These are phyloP conservation scores for Anthostomella pinea DNA, from an alignment of 2,329 filamentous ascomycete species.

Conservation along the genomic window DNA sequence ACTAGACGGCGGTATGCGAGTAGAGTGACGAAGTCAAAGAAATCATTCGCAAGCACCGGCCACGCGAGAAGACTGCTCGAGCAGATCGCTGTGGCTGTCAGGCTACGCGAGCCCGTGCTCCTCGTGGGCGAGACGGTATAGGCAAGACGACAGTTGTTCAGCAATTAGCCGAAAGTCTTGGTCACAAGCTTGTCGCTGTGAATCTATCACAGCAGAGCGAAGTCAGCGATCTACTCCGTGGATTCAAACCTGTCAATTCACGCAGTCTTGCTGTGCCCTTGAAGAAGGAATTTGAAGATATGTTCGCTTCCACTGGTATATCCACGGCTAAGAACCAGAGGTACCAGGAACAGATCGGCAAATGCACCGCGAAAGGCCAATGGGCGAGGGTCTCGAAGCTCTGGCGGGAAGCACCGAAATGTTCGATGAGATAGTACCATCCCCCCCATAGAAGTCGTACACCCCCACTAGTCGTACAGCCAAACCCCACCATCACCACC, in stretches of 20 bases:
- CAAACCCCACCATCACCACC: too few relatives aligned
- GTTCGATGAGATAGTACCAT: conserved; percentile 74
- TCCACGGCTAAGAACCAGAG: conserved; percentile 83
- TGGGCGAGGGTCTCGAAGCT: conserved; percentile 85
- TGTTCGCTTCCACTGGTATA: conserved; percentile 83
- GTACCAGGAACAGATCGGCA: conserved; percentile 78
- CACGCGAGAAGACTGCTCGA: conserved; percentile 84
- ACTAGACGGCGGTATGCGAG: conserved; percentile 54
- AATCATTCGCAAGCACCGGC: conserved; percentile 82
- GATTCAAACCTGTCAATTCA: conserved; percentile 93
- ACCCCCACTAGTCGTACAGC: too few relatives aligned
- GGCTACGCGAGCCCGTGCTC: conserved; percentile 81
- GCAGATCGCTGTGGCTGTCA: conserved; percentile 79
- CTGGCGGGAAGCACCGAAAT: conserved; percentile 86
- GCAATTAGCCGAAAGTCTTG: conserved; percentile 79
- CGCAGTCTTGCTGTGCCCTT: conserved; percentile 83
- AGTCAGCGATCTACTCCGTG: conserved; percentile 89
- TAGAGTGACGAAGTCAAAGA: conserved; percentile 49
- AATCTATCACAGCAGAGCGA: conserved; percentile 98
- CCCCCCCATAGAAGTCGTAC: too few relatives aligned
- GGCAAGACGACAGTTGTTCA: conserved; percentile 97
- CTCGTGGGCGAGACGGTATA: conserved; percentile 99
- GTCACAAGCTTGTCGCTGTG: conserved; percentile 84
- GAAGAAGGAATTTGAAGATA: conserved; percentile 88
- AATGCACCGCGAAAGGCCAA: conserved; percentile 75